These are phyloP conservation scores for Pichia pseudocactophila DNA, from an alignment of 805 yeast genomes.

Conservation along the genomic window DNA sequence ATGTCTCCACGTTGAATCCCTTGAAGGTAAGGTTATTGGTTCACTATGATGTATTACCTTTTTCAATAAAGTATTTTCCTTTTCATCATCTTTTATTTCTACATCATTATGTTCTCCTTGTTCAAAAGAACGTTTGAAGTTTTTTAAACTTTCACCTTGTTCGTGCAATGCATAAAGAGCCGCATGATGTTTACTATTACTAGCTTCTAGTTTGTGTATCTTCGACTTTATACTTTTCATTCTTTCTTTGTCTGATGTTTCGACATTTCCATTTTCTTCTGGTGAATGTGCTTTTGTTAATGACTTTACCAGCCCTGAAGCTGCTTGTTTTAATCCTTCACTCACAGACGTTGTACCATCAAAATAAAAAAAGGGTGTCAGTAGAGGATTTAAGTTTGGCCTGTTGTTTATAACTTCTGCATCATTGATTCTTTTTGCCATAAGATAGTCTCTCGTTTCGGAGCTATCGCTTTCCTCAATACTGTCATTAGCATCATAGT, in stretches of 20 bases:
- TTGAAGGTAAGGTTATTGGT: slow-evolving; percentile 7
- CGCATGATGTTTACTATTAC: background rate
- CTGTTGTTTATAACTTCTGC: slow-evolving; percentile 7
- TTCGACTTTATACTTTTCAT: slow-evolving; percentile 3
- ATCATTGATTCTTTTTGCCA: slow-evolving; percentile 8
- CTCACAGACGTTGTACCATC: slow-evolving; percentile 6
- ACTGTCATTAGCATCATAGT: background rate
- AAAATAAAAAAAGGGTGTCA: slow-evolving; percentile 7
- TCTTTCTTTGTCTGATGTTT: slow-evolving; percentile 3
- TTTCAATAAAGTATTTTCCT: background rate
- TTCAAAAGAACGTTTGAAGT: background rate
- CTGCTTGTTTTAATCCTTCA: background rate
- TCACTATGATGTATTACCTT: background rate
- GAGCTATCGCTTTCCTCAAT: background rate
- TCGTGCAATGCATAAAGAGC: too few species aligned
- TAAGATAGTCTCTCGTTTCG: slow-evolving; percentile 2
- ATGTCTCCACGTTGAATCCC: slow-evolving; percentile 9
- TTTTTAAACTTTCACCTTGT: background rate
- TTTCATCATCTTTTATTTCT: slow-evolving; percentile 1
- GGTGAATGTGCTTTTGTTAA: background rate
- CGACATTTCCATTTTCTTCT: slow-evolving; percentile 8
- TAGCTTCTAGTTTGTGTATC: slow-evolving; percentile 1
- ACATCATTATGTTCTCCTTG: background rate
- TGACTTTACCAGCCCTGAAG: background rate
- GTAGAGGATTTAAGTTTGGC: slow-evolving; percentile 6